A percentile compares a stretch with the other conserved stretches of the same genome.
phyloP scores from a whole-genome alignment of 2,329 filamentous ascomycete genomes.

The Aspergillus ibericus region DNA sequence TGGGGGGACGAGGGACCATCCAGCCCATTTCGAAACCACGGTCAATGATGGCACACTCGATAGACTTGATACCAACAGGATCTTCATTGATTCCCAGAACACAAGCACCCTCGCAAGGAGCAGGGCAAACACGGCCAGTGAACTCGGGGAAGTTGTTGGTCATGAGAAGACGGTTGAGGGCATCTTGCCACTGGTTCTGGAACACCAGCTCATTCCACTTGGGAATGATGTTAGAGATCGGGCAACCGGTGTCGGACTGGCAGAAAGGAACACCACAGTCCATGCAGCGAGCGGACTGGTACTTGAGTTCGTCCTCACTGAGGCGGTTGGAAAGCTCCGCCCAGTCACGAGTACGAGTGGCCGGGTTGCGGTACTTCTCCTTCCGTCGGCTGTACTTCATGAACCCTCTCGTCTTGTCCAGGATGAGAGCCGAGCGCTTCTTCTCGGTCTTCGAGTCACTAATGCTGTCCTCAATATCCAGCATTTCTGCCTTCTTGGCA shows the following conservation, averaged over 20 bases:
- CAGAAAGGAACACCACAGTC: slow-evolving; percentile 98
- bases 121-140: slow-evolving; percentile 93
- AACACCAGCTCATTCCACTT: slow-evolving; percentile 90
- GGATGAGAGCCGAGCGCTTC: slow-evolving; percentile 81
- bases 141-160: slow-evolving; percentile 99
- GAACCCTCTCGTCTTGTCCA: slow-evolving; percentile 97
- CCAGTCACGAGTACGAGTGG: slow-evolving; percentile 88
- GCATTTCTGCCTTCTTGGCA: slow-evolving; percentile 66
- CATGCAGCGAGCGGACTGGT: slow-evolving; percentile 96
- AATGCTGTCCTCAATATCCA: slow-evolving; percentile 90
- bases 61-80: slow-evolving; percentile 96
- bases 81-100: slow-evolving; percentile 96
- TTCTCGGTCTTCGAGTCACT: slow-evolving; percentile 83
- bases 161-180: slow-evolving; percentile 86
- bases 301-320: slow-evolving; percentile 93
- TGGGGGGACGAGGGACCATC: slow-evolving; percentile 83
- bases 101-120: slow-evolving; percentile 93
- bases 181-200: slow-evolving; percentile 81
- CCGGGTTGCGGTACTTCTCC: slow-evolving; percentile 87
- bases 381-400: slow-evolving; percentile 93
- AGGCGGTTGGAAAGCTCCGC: slow-evolving; percentile 83
- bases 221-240: slow-evolving; percentile 95
- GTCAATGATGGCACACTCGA: slow-evolving; percentile 97
- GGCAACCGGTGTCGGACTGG: slow-evolving; percentile 92
- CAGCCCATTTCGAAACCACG: slow-evolving; percentile 97